Evolutionary conservation across 176 grass and related monocot species (phyloP).

Genomic region (Aegilops sharonensis): DNA sequence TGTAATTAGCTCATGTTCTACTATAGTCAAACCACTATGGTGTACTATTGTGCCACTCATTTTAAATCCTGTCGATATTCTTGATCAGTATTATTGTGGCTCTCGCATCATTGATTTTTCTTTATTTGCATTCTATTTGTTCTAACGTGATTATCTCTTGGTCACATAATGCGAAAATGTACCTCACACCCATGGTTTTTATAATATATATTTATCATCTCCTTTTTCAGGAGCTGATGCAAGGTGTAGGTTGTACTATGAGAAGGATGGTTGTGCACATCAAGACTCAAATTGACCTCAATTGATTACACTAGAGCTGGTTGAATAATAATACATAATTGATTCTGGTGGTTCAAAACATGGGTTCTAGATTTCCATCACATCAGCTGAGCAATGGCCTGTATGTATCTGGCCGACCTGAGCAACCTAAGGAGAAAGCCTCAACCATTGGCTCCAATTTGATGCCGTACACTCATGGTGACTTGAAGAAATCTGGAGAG

Average conservation of each 20-base stretch:
- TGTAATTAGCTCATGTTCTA: background rate
- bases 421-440: conserved; percentile 88
- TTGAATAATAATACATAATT: conserved; percentile 26
- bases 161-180: background rate
- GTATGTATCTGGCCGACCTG: conserved; percentile 88
- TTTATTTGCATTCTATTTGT: background rate
- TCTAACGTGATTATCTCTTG: background rate
- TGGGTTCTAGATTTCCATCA: conserved; percentile 84
- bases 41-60: background rate
- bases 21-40: background rate
- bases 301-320: background rate
- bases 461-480: conserved; percentile 94
- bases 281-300: conserved; percentile 29
- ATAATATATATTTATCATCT: background rate
- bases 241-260: conserved; percentile 4
- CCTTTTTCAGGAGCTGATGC: conserved; percentile 43
- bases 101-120: conserved; percentile 8
- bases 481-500: conserved; percentile 97
- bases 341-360: conserved; percentile 39
- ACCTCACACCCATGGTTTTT: background rate
- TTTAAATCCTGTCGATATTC: background rate
- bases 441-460: conserved; percentile 67
- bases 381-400: conserved; percentile 97
- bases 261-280: conserved; percentile 28
- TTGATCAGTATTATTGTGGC: background rate